These are phyloP conservation scores for Amoeboaphelidium protococcarum DNA, from an alignment of 371 early-diverging fungal genomes.

Conservation along the genomic window DNA sequence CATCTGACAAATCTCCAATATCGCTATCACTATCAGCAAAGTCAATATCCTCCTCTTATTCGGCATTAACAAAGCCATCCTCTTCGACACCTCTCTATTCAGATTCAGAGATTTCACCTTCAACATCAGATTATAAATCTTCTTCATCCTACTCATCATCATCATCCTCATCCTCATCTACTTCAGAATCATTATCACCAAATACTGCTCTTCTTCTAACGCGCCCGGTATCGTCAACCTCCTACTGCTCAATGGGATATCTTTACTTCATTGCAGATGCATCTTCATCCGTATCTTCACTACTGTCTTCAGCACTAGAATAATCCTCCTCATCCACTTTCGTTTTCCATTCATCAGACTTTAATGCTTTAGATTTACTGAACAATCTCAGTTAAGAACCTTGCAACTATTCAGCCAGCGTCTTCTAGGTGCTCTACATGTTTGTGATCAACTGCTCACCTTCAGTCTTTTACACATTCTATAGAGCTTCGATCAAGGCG, in stretches of 20 bases:
- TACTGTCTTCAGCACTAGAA: conserved; percentile 4
- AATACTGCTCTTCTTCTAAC: conserved; percentile 2
- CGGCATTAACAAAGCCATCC: neutral
- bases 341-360: conserved; percentile 16
- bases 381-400: conserved; percentile 56
- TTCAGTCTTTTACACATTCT: conserved; percentile 18
- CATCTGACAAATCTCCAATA: conserved; percentile 6
- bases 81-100: conserved; percentile 5
- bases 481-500: conserved; percentile 4
- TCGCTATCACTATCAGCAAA: conserved; percentile 50
- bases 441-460: conserved; percentile 78
- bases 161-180: conserved; percentile 5
- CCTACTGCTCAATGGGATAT: neutral
- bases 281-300: conserved; percentile 7
- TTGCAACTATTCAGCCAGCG: conserved; percentile 45
- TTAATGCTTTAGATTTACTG: conserved; percentile 36
- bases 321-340: conserved; percentile 1
- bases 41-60: conserved; percentile 21
- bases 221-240: conserved; percentile 3
- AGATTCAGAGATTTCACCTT: conserved; percentile 6
- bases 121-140: conserved; percentile 4
- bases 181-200: conserved; percentile 9
- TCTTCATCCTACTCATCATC: conserved; percentile 5
- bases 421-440: conserved; percentile 52
- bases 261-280: too few species aligned